phyloP scores from a whole-genome alignment of 768 basidiomycete genomes.

The Tulasnella sp. region DNA sequence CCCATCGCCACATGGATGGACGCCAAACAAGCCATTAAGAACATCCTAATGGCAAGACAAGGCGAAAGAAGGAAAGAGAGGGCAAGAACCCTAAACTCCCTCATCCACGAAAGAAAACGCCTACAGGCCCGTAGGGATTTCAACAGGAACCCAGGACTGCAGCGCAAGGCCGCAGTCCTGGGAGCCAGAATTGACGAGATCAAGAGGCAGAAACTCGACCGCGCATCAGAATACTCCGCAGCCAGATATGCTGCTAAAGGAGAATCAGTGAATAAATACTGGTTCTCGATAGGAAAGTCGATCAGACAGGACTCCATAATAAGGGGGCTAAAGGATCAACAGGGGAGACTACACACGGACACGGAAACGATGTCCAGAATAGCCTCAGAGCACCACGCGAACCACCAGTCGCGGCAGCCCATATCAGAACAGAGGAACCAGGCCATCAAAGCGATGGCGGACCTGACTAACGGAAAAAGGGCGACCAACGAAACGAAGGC shows the following conservation, averaged over 20 bases:
- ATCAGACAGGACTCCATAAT: not conserved
- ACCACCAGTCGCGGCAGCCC: not conserved
- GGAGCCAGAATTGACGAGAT: not conserved
- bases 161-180: not conserved
- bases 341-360: not conserved
- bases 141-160: too few relatives aligned
- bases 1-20: not conserved
- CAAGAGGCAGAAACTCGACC: not conserved
- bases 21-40: not conserved
- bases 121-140: too few relatives aligned
- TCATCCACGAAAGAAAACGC: too few relatives aligned
- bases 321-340: not conserved
- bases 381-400: constrained; percentile 1
- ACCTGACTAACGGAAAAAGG: not conserved
- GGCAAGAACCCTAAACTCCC: not conserved
- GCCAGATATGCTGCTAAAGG: constrained; percentile 7
- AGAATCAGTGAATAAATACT: constrained; percentile 25
- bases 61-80: not conserved
- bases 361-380: not conserved
- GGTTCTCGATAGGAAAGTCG: not conserved
- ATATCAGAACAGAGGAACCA: not conserved
- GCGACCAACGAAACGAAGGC: not conserved
- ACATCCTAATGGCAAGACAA: not conserved
- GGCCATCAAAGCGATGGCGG: not conserved
- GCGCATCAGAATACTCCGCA: not conserved